These are phyloP conservation scores for Fragosphaeria purpurea DNA, from an alignment of 2,329 filamentous ascomycete genomes.

Conservation along the genomic window DNA sequence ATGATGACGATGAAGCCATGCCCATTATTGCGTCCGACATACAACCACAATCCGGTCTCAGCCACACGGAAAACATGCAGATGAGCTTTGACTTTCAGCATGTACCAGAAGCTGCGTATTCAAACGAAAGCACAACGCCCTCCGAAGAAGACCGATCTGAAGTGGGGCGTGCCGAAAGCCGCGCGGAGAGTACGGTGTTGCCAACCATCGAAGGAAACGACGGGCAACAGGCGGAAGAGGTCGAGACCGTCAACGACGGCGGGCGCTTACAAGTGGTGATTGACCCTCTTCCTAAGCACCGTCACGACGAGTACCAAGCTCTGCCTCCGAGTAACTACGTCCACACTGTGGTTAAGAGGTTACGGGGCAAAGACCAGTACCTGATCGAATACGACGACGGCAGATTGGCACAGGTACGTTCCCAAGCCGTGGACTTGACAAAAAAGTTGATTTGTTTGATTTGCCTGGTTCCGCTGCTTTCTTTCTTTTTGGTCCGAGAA, in stretches of 20 bases:
- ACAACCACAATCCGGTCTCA: no score
- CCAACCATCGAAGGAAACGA: not conserved
- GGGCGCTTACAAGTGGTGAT: constrained; percentile 10
- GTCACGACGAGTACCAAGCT: constrained; percentile 6
- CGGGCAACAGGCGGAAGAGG: not conserved
- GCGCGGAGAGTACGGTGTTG: no score
- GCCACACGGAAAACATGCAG: no score
- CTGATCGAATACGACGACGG: constrained; percentile 14
- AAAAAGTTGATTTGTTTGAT: not conserved
- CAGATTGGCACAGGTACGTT: constrained; percentile 9
- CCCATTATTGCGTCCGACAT: no score
- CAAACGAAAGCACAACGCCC: no score
- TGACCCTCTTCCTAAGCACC: constrained; percentile 1
- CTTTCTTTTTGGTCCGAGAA: not conserved
- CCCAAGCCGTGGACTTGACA: no score
- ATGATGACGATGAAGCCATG: no score
- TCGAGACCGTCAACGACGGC: not conserved
- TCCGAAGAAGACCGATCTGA: no score
- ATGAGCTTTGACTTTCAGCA: no score
- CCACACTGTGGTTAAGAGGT: constrained; percentile 2
- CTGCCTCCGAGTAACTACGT: constrained; percentile 12
- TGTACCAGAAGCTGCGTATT: no score
- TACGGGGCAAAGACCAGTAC: constrained; percentile 9
- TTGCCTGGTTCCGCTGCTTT: not conserved
- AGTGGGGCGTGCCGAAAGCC: no score